A percentile compares a stretch with the other conserved stretches of the same genome.
These are phyloP conservation scores for Xylaria acuta DNA, from an alignment of 495 filamentous ascomycete genomes.

Conservation along the genomic window DNA sequence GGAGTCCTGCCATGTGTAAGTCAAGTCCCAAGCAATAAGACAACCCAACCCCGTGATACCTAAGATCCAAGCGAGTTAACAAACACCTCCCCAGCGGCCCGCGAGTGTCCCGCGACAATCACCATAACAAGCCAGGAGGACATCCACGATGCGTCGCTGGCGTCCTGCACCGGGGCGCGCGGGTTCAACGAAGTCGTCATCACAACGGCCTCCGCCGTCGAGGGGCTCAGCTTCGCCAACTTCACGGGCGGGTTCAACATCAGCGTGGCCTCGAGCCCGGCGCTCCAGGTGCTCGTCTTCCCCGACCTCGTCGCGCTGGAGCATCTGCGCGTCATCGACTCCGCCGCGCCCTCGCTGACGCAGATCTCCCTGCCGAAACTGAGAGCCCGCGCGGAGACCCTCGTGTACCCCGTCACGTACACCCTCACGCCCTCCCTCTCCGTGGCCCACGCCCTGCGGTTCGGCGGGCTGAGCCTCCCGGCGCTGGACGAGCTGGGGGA, in stretches of 20 bases:
- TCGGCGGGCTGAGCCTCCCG: conserved; percentile 1
- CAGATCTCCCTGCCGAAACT: not conserved
- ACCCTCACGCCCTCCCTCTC: not conserved
- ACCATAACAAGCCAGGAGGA: not conserved
- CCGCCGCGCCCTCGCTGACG: not conserved
- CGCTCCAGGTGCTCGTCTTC: not conserved
- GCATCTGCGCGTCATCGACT: not conserved
- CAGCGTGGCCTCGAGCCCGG: not conserved
- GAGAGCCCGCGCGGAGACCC: not conserved
- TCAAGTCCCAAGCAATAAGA: not conserved
- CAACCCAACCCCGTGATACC: not conserved
- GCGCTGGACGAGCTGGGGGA: not conserved
- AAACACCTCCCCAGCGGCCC: not conserved
- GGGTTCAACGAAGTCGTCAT: not conserved
- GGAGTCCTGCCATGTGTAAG: conserved; percentile 6
- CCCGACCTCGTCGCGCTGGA: not conserved
- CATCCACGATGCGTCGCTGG: not conserved
- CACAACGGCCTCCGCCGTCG: not conserved
- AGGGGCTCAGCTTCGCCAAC: not conserved
- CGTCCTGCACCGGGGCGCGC: not conserved
- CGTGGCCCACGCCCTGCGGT: not conserved
- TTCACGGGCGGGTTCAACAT: conserved; percentile 4
- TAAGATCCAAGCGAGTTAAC: too few species aligned
- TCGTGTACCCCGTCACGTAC: conserved; percentile 3
- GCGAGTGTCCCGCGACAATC: not conserved